A percentile compares a stretch with the other conserved stretches of the same genome.
Conservation (phyloP, 495 filamentous ascomycete species). For the Aspergillus avenaceus region DNA sequence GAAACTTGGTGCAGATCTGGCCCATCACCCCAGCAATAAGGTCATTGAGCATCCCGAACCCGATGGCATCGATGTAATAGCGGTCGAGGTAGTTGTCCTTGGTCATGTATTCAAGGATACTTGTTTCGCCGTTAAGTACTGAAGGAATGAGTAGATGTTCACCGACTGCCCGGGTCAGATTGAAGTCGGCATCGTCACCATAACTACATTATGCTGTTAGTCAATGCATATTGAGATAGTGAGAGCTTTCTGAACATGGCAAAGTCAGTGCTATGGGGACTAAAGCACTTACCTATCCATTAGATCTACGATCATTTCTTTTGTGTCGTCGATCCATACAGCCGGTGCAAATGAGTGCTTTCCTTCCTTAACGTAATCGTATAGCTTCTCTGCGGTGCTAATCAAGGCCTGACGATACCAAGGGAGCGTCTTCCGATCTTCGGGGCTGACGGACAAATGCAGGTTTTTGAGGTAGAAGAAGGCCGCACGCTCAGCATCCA, state of each 20-base stretch:
- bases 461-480: neutral
- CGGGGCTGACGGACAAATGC: neutral
- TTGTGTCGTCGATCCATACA: neutral
- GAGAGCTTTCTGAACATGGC: too few relatives aligned
- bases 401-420: neutral
- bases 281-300: neutral
- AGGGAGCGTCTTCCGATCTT: neutral
- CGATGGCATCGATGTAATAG: neutral
- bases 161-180: neutral
- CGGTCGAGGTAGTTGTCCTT: neutral
- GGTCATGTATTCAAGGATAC: neutral
- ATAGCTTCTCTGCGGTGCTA: neutral
- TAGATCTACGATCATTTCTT: neutral
- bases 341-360: neutral
- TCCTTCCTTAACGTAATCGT: neutral
- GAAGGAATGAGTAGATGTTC: neutral
- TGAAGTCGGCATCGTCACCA: neutral
- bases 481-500: neutral
- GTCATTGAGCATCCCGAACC: neutral
- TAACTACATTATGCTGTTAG: too few relatives aligned
- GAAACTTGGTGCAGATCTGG: neutral
- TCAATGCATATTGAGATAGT: too few relatives aligned
- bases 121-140: neutral
- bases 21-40: neutral
- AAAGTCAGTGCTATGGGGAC: too few relatives aligned